Evolutionary conservation across 305 asterid species (phyloP).

Genomic region (Fraxinus ornus): DNA sequence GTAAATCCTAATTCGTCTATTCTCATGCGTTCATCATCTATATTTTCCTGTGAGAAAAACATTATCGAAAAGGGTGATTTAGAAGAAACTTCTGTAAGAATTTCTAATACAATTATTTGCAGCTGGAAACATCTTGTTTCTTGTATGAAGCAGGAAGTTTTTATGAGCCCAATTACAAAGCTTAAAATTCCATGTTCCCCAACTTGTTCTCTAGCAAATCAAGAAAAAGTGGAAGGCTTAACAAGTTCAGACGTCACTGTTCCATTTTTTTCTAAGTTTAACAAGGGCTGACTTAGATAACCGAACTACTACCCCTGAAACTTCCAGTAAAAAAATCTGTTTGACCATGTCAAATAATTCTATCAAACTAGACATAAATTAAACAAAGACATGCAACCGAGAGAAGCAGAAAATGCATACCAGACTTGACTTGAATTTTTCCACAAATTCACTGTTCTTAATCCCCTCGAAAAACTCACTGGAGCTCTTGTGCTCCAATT

Average conservation of each 20-base stretch:
- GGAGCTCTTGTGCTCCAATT: constrained; percentile 77
- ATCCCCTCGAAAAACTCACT: constrained; percentile 78
- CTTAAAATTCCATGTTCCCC: neutral
- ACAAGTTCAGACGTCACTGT: neutral
- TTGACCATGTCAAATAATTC: neutral
- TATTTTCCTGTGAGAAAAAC: neutral
- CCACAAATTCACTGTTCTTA: constrained; percentile 85
- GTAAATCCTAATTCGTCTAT: neutral
- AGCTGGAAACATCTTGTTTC: neutral
- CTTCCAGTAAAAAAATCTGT: neutral
- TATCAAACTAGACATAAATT: neutral
- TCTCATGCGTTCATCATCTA: neutral
- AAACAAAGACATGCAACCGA: neutral
- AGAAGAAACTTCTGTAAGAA: neutral
- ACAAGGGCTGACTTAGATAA: neutral
- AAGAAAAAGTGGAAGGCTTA: neutral
- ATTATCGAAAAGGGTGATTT: neutral
- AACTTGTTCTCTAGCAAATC: neutral
- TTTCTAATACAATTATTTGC: neutral
- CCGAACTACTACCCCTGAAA: neutral
- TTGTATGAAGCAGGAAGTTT: neutral
- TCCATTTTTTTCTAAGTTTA: neutral
- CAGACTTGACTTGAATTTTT: constrained; percentile 85
- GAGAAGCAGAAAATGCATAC: constrained; percentile 43
- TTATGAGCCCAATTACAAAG: neutral